These are phyloP conservation scores for Arabis alpina DNA, from an alignment of 345 rosid species.

Conservation along the genomic window DNA sequence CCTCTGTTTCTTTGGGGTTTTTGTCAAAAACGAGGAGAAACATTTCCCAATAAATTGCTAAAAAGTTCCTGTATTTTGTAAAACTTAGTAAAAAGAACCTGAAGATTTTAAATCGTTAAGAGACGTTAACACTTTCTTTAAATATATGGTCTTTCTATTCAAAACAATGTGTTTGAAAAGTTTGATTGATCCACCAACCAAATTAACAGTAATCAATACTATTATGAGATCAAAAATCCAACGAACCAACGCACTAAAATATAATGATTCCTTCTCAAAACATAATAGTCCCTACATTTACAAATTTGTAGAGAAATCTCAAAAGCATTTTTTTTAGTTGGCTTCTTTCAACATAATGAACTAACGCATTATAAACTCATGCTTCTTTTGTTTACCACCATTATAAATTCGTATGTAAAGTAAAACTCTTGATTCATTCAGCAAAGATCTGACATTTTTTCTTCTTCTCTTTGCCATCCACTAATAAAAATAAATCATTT, in stretches of 20 bases:
- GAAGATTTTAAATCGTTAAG: no score
- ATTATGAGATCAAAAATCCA: not conserved
- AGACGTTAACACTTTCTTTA: no score
- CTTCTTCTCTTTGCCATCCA: not conserved
- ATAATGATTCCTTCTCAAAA: not conserved
- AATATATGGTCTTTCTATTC: not conserved
- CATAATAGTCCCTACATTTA: not conserved
- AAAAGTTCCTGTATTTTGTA: no score
- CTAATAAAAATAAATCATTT: not conserved
- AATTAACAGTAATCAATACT: not conserved
- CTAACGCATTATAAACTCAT: no score
- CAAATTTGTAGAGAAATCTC: not conserved
- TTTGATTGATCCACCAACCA: not conserved
- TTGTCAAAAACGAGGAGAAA: not conserved
- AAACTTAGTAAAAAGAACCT: no score
- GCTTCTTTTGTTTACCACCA: no score
- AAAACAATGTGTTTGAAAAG: not conserved
- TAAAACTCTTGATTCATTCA: no score
- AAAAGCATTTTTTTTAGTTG: not conserved
- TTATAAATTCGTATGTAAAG: no score
- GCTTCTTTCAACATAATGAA: no score
- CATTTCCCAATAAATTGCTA: no score
- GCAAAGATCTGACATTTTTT: not conserved
- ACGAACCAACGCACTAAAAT: slow-evolving; percentile 1
- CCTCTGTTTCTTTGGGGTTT: slow-evolving; percentile 19